These are phyloP conservation scores for Cladophialophora bantiana DNA, from an alignment of 2,329 filamentous ascomycete species.

Conservation along the genomic window DNA sequence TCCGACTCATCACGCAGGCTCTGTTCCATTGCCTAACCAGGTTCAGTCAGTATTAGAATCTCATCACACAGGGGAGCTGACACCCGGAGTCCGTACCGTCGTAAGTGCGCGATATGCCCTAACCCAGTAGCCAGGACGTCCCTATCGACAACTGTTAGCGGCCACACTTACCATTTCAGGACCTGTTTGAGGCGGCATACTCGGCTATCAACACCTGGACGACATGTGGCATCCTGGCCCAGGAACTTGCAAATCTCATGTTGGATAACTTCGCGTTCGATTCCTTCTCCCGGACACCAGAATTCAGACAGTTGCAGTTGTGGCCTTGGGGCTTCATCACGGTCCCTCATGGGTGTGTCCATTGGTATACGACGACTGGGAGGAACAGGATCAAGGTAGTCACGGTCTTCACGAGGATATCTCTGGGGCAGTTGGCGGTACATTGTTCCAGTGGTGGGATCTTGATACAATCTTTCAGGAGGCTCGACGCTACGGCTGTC, in stretches of 20 bases:
- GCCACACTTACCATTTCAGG: slow-evolving; percentile 25
- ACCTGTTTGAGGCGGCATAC: slow-evolving; percentile 55
- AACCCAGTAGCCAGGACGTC: slow-evolving; percentile 76
- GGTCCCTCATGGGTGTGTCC: slow-evolving; percentile 31
- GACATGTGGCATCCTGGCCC: slow-evolving; percentile 79
- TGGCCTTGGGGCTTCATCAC: slow-evolving; percentile 31
- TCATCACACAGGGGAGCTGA: neutral
- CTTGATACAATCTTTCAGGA: slow-evolving; percentile 24
- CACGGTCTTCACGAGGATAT: slow-evolving; percentile 38
- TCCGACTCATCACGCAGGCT: slow-evolving; percentile 55
- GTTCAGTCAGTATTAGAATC: slow-evolving; percentile 15
- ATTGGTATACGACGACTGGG: slow-evolving; percentile 46
- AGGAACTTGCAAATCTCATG: slow-evolving; percentile 85
- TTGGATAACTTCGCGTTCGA: slow-evolving; percentile 83
- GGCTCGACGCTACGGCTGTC: slow-evolving; percentile 29
- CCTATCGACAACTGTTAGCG: slow-evolving; percentile 55
- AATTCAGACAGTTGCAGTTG: slow-evolving; percentile 71
- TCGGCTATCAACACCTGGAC: slow-evolving; percentile 74
- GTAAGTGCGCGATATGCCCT: slow-evolving; percentile 81
- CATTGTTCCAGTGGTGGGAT: slow-evolving; percentile 32
- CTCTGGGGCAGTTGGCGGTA: slow-evolving; percentile 32
- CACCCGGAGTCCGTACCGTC: slow-evolving; percentile 63
- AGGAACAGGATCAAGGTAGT: slow-evolving; percentile 47
- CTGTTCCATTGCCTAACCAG: slow-evolving; percentile 61
- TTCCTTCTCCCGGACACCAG: slow-evolving; percentile 80